Base-by-base conservation (phyloP, 805 yeast genomes). In the Starmera pachycereana region DNA sequence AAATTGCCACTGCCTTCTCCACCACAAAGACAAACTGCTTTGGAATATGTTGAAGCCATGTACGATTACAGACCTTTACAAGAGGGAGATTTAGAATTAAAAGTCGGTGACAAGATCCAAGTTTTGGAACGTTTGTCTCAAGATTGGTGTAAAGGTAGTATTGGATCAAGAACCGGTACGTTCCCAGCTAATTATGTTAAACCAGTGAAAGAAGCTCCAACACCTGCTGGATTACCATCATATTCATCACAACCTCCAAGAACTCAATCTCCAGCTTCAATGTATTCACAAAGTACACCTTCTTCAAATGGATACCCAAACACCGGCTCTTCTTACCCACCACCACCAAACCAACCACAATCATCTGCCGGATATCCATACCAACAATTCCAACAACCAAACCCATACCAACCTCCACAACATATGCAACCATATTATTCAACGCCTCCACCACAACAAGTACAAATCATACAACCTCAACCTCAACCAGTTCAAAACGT, bases 71-170 rank as follows among this genome's bases (percentile, higher is more conserved):
- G 62, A 8, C 78, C 95, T 0, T 84, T 78, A 49, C 87, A 85
- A 56, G 65, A 74, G 1, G 90, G 79, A 29, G 98, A 90, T 59
- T 63, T 90, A 51, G 62, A 57, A 8, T 66, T 90, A 14, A 52
- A 49, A 30, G 69, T 63, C 32, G 97, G 94, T 40, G 90, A 82
- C 46, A 76, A 72, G 51, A 58, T 92, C 37, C 71, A 72, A 29
- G 74, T 92, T 6, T 41, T 76, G 6, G 95, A 88, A 55, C 83
- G 76, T 52, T 68, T 81, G 37, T 83, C 90, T 16, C 70, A 73
- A 32, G 90, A 88, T 54, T 90, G 98, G 98, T 88, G 92, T 84
- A 81, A 75, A 55, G 98, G 98, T 36, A 63, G 65, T 13, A 57
- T 69, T 35, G 70, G 74, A 43, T 73, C 75, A 6, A 58, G 60